A percentile compares a stretch with the other conserved stretches of the same genome.
These are phyloP conservation scores for Pythium sp. DNA, from an alignment of 352 stramenopile species.

Conservation along the genomic window DNA sequence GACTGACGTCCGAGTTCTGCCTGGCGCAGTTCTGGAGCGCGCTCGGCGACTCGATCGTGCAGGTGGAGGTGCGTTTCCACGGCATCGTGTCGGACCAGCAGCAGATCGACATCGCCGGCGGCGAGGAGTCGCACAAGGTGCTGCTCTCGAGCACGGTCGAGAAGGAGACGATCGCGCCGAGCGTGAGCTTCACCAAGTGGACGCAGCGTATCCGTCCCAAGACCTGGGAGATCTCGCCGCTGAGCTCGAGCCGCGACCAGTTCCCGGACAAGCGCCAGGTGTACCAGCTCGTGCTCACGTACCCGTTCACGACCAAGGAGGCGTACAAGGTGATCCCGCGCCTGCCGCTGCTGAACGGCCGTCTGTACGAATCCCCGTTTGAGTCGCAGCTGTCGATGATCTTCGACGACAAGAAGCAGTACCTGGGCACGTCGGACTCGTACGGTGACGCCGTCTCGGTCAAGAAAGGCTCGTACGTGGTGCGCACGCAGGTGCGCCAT, in stretches of 20 bases:
- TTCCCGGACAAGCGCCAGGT: conserved; percentile 83
- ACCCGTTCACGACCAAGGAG: conserved; percentile 88
- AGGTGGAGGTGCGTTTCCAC: conserved; percentile 85
- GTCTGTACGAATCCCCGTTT: conserved; percentile 93
- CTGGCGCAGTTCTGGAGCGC: conserved; percentile 90
- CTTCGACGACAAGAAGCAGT: conserved; percentile 94
- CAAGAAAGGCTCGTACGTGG: conserved; percentile 85
- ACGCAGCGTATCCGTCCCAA: conserved; percentile 78
- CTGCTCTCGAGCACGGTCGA: conserved; percentile 65
- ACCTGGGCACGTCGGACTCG: conserved; percentile 79
- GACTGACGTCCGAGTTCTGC: conserved; percentile 85
- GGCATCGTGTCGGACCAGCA: conserved; percentile 71
- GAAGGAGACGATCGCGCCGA: conserved; percentile 76
- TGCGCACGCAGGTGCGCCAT: conserved; percentile 76
- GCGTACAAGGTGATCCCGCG: conserved; percentile 76
- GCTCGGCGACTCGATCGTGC: conserved; percentile 75
- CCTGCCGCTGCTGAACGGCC: conserved; percentile 76
- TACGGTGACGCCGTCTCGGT: conserved; percentile 78
- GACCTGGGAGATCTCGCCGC: conserved; percentile 68
- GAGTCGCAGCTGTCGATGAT: conserved; percentile 92
- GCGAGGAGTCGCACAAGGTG: conserved; percentile 73
- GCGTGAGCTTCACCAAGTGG: conserved; percentile 81
- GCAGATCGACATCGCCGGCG: conserved; percentile 56
- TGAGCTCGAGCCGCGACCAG: conserved; percentile 78
- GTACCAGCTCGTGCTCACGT: conserved; percentile 89